Conservation (phyloP, 2,329 filamentous ascomycete genomes). For the Ascochyta koolunga region DNA sequence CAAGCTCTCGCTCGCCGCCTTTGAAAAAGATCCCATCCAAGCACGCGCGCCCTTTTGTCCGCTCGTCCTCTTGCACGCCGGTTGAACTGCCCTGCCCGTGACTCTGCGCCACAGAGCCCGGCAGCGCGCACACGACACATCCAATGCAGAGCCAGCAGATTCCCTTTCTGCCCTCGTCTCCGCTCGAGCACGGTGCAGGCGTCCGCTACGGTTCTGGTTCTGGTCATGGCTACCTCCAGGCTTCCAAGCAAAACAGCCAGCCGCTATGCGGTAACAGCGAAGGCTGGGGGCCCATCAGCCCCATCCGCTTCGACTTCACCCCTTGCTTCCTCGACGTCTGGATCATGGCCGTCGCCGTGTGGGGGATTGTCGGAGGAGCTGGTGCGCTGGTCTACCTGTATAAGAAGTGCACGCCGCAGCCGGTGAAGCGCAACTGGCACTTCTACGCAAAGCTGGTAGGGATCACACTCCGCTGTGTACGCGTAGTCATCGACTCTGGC, state of each 20-base stretch:
- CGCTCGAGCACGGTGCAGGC: constrained; percentile 18
- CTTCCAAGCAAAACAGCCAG: constrained; percentile 58
- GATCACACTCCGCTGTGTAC: neutral
- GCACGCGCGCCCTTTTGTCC: constrained; percentile 4
- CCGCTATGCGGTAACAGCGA: constrained; percentile 86
- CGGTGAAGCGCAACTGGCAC: constrained; percentile 82
- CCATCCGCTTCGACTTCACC: constrained; percentile 88
- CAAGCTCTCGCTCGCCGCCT: constrained; percentile 6
- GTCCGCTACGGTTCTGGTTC: constrained; percentile 27
- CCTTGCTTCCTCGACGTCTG: constrained; percentile 96
- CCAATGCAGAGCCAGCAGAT: constrained; percentile 48
- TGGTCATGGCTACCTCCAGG: constrained; percentile 59
- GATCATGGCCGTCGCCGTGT: constrained; percentile 77
- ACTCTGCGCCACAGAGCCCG: constrained; percentile 35
- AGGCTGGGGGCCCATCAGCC: constrained; percentile 94
- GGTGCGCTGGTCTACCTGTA: constrained; percentile 81
- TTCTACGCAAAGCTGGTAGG: constrained; percentile 89
- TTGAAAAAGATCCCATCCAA: constrained; percentile 9
- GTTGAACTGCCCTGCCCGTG: constrained; percentile 16
- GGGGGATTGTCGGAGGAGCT: constrained; percentile 78
- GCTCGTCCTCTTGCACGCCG: constrained; percentile 4
- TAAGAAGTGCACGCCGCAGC: constrained; percentile 68
- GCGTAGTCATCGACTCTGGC: neutral
- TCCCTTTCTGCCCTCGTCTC: constrained; percentile 39
- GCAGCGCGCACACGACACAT: constrained; percentile 25